Evolutionary conservation across 345 rosid genomes (phyloP), one percentile per base, ranked within the genome.

Genomic region (Nephelium lappaceum): DNA sequence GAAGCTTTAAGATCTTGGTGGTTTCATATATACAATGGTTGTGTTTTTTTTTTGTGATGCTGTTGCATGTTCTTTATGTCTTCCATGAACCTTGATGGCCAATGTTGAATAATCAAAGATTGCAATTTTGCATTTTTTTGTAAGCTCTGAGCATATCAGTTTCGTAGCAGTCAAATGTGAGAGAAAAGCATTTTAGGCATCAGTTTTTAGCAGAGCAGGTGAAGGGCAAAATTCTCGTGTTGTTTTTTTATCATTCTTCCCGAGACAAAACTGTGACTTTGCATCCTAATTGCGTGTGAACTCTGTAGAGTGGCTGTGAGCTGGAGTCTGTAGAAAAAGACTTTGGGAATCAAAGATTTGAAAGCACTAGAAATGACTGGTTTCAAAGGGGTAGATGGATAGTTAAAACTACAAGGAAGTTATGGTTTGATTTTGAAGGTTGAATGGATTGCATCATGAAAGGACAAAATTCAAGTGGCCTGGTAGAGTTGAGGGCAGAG

Each of bases 261-360:
- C 67, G 11, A 60, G 53, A 7, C 38, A 73, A 23, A n/a, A 41
- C 3, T 23, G 15, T 74, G 69, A 43, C n/a, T 11, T 61, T 5
- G 23, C 24, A n/a, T 61, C 41, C 69, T 58, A 61, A 62, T 43
- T 43, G 68, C 25, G 55, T 61, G 19, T 24, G 16, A 25, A 16
- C 68, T 19, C 36, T 31, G 4, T 24, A 31, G 39, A 27, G 43
- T 55, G 47, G 6, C 45, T 38, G 27, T 74, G 42, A 15, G 43
- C 38, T 24, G 36, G 58, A 61, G 58, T 9, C 67, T 63, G 38
- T 63, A 63, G 3, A 41, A 43, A 74, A 1, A 43, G 61, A 42
- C 60, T 25, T 25, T 11, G 57, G 77, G 77, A 58, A 61, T 74
- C 77, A 61, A 74, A 74, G 57, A 61, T 58, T 72, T 57, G 10